Conservation (phyloP, 2,329 filamentous ascomycete species). For the Ophiostoma angusticollis region DNA sequence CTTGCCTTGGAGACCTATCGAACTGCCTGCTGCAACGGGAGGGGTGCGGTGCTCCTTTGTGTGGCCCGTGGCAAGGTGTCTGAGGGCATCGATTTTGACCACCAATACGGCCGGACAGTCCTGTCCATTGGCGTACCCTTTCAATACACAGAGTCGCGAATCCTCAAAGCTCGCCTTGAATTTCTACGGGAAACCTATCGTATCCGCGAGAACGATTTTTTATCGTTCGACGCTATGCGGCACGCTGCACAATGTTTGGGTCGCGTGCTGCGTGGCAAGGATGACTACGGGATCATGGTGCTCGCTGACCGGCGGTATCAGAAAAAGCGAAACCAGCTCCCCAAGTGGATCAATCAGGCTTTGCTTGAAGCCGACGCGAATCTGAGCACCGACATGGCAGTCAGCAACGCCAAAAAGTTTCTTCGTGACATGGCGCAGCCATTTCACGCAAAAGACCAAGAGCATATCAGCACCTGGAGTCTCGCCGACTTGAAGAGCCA, state of each 20-base stretch:
- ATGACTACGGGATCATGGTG: constrained; percentile 99
- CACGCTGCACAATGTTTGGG: constrained; percentile 94
- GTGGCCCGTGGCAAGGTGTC: constrained; percentile 95
- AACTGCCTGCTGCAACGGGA: constrained; percentile 92
- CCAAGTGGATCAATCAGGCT: constrained; percentile 92
- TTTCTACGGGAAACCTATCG: constrained; percentile 96
- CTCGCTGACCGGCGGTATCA: constrained; percentile 86
- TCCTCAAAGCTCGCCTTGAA: constrained; percentile 87
- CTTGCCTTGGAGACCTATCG: constrained; percentile 92
- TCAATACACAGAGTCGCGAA: constrained; percentile 96
- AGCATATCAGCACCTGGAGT: constrained; percentile 70
- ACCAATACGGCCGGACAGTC: constrained; percentile 93
- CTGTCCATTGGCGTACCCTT: constrained; percentile 95
- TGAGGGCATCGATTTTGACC: constrained; percentile 98
- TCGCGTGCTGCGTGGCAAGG: constrained; percentile 87
- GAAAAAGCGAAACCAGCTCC: constrained; percentile 79
- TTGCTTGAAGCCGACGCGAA: constrained; percentile 77
- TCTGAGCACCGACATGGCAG: constrained; percentile 89
- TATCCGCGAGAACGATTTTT: constrained; percentile 91
- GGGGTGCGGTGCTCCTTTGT: constrained; percentile 84
- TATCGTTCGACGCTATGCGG: constrained; percentile 99
- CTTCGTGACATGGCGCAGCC: constrained; percentile 85
- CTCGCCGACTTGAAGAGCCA: constrained; percentile 43
- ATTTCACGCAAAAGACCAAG: constrained; percentile 69
- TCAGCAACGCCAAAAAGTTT: constrained; percentile 80